Evolutionary conservation across 2,329 filamentous ascomycete genomes (phyloP), one percentile per base, ranked within the genome.

Genomic region (Elsinoe perseae): DNA sequence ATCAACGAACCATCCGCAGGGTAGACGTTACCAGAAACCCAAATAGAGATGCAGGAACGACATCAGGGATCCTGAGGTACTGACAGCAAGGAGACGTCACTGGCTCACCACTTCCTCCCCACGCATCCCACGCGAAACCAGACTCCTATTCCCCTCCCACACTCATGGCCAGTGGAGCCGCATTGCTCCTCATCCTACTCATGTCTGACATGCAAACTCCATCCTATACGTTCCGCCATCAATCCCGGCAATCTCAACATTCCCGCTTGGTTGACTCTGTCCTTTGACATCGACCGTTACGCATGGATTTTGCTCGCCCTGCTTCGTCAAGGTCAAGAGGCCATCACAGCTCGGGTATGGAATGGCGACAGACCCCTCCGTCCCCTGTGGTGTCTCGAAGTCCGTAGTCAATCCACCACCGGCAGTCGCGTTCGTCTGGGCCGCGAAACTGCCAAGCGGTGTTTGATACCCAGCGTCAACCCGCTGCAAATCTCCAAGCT

Each of bases 321-420:
- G 50, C 32, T 54, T 52, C 21, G 50, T 50, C 30, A 61, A 32
- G 25, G 30, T 56, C 56, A 61, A 28, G 8, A 50, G 16, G 2
- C 59, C 59, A 25, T 36, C 50, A 30, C 59, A 61, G 12, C 28
- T 40, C 6, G 59, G 59, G 43, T 61, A 61, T 16, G 54, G 50
- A 9, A 59, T 23, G 1, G 53, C 42, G n/a, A 59, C 21, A 3
- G 23, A 50, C 8, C 57, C 57, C 16, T 34, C 25, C 1, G 57
- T 56, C 3, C 48, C 54, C 8, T 14, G 12, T 1, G 57, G 57
- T 1, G 57, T 57, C 21, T 36, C 40, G 28, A 59, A 44, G 3
- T n/a, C 34, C 5, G 42, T 56, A 2, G 21, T 32, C 10, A 30
- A n/a, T 27, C 54, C 48, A 4, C 16, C 54, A 32, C 36, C 38